Evolutionary conservation across 192 early-diverging fungal species (phyloP), one percentile per base, ranked within the genome.

Genomic region (Entomortierella lignicola): DNA sequence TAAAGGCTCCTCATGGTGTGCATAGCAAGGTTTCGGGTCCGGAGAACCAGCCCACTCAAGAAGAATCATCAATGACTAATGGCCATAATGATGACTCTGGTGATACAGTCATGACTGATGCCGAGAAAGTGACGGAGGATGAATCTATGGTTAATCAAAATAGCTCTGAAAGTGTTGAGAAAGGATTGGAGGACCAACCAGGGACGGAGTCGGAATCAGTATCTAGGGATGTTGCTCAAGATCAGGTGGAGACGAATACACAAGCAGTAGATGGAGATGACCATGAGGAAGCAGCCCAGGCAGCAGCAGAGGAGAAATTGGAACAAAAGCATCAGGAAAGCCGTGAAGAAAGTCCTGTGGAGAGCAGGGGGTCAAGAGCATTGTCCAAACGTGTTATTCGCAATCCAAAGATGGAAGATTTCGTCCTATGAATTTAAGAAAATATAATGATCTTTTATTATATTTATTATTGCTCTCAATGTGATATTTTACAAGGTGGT

Each of bases 1-100:
- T 79, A 47, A 79, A 70, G 29, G 75, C 75, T 6, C 75, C 75
- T 13, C 75, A 69, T 23, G 50, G 61, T 10, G 26, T 79, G 15
- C 75, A 79, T 30, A 79, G 57, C 55, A 68, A 63, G 39, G 60
- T 77, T 6, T 64, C 73, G 21, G 73, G 66, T 1, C 66, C 55
- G 8, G 55, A 57, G 4, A 43, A 13, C 17, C 31, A 52, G 47
- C 21, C 26, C 21, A n/a, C 31, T 0, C 44, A 34, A 15, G 63
- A 54, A 12, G 71, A 53, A 8, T 20, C 30, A 25, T 17, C 30
- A 17, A 25, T 43, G 31, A 20, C 55, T 21, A 11, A 8, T n/a
- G 29, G 31, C 3, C 18, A 15, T 10, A 21, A 37, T 20, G 32
- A 58, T 7, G 56, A 31, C 0, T 31, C 32, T 37, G 56, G 32